A percentile compares a stretch with the other conserved stretches of the same genome.
Conservation (phyloP, 2,329 filamentous ascomycete species). For the Fusarium sp. region DNA sequence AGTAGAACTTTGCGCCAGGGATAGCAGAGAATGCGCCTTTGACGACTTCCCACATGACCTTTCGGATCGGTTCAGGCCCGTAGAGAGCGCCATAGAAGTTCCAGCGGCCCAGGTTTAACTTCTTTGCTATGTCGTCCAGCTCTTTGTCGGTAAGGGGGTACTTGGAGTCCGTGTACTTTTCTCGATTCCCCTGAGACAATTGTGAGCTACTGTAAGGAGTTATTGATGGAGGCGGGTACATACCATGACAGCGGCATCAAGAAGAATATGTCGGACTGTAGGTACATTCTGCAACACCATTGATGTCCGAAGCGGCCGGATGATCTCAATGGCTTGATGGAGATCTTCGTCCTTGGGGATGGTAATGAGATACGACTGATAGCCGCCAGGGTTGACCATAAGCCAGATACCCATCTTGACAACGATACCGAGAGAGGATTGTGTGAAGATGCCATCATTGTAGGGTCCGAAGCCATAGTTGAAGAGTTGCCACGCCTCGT, state of each 20-base stretch:
- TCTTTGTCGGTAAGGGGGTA: slow-evolving; percentile 21
- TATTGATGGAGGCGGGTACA: background rate
- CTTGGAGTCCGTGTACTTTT: slow-evolving; percentile 20
- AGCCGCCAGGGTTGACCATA: slow-evolving; percentile 31
- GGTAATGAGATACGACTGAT: slow-evolving; percentile 38
- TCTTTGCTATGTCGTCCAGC: slow-evolving; percentile 30
- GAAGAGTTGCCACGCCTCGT: slow-evolving; percentile 35
- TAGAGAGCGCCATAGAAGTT: slow-evolving; percentile 43
- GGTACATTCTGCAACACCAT: slow-evolving; percentile 42
- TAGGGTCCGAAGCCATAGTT: slow-evolving; percentile 36
- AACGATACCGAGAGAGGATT: slow-evolving; percentile 33
- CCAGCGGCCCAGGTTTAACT: slow-evolving; percentile 38
- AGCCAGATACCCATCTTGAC: slow-evolving; percentile 39
- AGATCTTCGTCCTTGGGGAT: slow-evolving; percentile 38
- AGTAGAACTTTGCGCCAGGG: slow-evolving; percentile 38
- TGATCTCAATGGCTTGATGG: slow-evolving; percentile 37
- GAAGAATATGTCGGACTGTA: slow-evolving; percentile 31
- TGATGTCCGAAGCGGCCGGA: slow-evolving; percentile 33
- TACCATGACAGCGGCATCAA: slow-evolving; percentile 39
- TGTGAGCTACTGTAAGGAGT: background rate
- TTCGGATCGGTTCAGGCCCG: slow-evolving; percentile 32
- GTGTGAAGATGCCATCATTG: slow-evolving; percentile 32
- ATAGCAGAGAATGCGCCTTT: slow-evolving; percentile 33
- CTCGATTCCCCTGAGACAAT: background rate
- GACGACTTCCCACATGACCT: slow-evolving; percentile 33